A percentile compares a stretch with the other conserved stretches of the same genome.
Conservation (phyloP, 2,329 filamentous ascomycete genomes). For the Talaromyces amestolkiae region DNA sequence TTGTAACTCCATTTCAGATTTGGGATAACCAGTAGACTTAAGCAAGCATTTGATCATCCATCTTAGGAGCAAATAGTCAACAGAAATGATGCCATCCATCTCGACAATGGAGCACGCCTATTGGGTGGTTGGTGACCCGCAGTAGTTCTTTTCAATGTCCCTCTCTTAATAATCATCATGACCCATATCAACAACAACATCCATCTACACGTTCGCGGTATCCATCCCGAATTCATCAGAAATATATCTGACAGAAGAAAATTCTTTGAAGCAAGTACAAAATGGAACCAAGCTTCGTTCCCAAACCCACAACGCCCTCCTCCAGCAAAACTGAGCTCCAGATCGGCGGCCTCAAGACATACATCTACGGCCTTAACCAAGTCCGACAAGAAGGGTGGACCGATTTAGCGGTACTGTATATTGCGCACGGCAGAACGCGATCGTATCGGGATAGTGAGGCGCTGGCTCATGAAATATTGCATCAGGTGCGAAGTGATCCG, state of each 20-base stretch:
- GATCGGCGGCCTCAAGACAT: slow-evolving; percentile 15
- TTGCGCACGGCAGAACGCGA: slow-evolving; percentile 8
- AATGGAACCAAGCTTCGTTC: not conserved
- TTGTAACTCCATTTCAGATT: not conserved
- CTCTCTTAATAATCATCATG: not conserved
- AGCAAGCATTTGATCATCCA: not conserved
- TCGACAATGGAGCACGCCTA: not conserved
- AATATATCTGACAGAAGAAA: not conserved
- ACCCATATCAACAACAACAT: not conserved
- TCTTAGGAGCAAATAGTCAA: no score
- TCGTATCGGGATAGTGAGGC: slow-evolving; percentile 5
- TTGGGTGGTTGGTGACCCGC: not conserved
- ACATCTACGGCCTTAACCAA: slow-evolving; percentile 12
- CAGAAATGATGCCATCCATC: not conserved
- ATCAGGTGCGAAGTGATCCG: not conserved
- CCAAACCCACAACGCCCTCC: not conserved
- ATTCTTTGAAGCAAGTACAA: not conserved
- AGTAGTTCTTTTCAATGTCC: not conserved
- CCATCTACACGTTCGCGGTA: no score
- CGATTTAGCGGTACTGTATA: slow-evolving; percentile 14
- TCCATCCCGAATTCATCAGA: not conserved
- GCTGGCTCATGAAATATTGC: slow-evolving; percentile 9
- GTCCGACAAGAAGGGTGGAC: not conserved
- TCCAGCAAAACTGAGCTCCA: slow-evolving; percentile 14
- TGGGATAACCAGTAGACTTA: not conserved